Conservation (phyloP, 768 basidiomycete species). For the Sistotremastrum niveocremeum region DNA sequence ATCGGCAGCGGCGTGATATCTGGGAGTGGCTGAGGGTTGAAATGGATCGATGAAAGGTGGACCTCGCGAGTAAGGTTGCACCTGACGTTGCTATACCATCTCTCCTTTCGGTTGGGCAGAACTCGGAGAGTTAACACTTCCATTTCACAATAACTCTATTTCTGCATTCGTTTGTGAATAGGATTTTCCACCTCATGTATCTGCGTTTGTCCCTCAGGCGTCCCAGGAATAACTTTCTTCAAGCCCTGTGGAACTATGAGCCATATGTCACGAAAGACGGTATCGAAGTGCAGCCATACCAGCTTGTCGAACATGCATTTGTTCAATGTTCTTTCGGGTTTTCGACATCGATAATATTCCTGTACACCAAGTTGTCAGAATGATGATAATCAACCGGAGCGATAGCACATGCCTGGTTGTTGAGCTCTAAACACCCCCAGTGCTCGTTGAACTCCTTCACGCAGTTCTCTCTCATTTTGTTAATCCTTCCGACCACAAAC, state of each 20-base stretch:
- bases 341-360: conserved; percentile 85
- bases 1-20: conserved; percentile 10
- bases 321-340: conserved; percentile 79
- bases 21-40: conserved; percentile 19
- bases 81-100: too few relatives aligned
- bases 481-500: conserved; percentile 41
- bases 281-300: conserved; percentile 32
- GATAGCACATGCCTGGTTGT: conserved; percentile 71
- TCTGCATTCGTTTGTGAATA: conserved; percentile 73
- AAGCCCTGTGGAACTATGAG: conserved; percentile 49
- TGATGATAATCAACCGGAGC: background rate
- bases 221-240: conserved; percentile 80
- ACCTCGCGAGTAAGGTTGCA: too few relatives aligned
- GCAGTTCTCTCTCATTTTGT: conserved; percentile 89
- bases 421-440: conserved; percentile 87
- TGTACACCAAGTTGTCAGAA: conserved; percentile 17
- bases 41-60: conserved; percentile 10
- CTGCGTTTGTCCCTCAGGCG: conserved; percentile 65
- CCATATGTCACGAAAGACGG: background rate
- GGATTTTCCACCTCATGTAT: conserved; percentile 85
- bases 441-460: conserved; percentile 75
- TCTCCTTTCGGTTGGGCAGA: background rate
- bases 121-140: background rate
- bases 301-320: conserved; percentile 94
- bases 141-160: conserved; percentile 27